These are phyloP conservation scores for Solanum lycopersicoides DNA, from an alignment of 257 asterid genomes.

Conservation along the genomic window DNA sequence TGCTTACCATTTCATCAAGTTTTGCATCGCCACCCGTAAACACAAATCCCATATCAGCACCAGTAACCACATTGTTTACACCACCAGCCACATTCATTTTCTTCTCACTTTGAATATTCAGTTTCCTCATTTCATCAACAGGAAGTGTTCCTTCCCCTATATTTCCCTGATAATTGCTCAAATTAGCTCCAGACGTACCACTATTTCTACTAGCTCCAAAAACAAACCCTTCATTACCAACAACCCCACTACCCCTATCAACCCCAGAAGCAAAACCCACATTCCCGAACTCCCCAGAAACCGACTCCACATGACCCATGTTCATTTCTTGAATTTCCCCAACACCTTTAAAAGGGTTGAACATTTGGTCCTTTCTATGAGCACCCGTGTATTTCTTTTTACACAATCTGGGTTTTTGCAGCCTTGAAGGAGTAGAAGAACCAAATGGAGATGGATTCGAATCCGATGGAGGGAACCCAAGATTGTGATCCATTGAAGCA, in stretches of 20 bases:
- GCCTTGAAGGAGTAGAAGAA: constrained; percentile 31
- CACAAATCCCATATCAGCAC: not conserved
- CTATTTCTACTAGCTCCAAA: constrained; percentile 19
- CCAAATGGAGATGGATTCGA: constrained; percentile 21
- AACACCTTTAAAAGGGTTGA: constrained; percentile 27
- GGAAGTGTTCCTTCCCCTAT: constrained; percentile 25
- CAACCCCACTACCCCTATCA: constrained; percentile 13
- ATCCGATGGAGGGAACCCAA: constrained; percentile 37
- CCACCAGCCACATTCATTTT: constrained; percentile 2
- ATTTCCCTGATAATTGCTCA: not conserved
- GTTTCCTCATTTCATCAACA: constrained; percentile 36
- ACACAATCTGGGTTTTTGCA: constrained; percentile 35
- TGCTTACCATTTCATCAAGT: constrained; percentile 12
- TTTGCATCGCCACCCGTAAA: not conserved
- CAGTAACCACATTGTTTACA: not conserved
- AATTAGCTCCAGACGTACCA: not conserved
- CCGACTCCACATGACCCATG: constrained; percentile 14
- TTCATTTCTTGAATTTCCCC: constrained; percentile 8
- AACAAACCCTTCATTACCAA: constrained; percentile 5
- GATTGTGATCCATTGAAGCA: constrained; percentile 51
- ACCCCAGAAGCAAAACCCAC: constrained; percentile 5
- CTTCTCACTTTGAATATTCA: constrained; percentile 31
- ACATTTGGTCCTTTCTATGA: not conserved
- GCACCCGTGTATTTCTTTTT: constrained; percentile 45
- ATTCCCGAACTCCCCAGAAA: constrained; percentile 1